Conservation (phyloP, 768 basidiomycete species). For the Rhodotorula toruloides region DNA sequence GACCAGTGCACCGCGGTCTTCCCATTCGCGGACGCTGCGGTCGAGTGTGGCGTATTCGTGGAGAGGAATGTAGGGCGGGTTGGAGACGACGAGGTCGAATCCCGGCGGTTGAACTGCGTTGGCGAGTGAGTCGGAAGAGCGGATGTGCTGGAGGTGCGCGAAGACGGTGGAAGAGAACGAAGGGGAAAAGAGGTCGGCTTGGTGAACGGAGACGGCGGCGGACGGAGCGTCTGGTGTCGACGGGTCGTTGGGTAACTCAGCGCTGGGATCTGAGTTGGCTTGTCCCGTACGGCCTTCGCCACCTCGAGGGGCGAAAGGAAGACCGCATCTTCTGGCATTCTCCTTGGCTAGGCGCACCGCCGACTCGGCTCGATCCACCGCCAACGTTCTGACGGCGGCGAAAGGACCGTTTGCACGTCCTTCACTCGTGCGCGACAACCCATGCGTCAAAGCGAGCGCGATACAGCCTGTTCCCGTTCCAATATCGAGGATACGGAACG, state of each 20-base stretch:
- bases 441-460: conserved; percentile 70
- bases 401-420: too few relatives aligned
- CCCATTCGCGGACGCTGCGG: conserved; percentile 65
- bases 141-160: neutral
- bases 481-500: conserved; percentile 65
- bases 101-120: conserved; percentile 39
- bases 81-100: conserved; percentile 74
- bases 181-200: conserved; percentile 40
- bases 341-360: conserved; percentile 56
- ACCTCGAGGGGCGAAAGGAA: neutral
- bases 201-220: conserved; percentile 38
- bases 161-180: conserved; percentile 5
- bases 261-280: too few relatives aligned
- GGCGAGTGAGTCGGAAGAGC: neutral
- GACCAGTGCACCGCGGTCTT: conserved; percentile 74
- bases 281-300: too few relatives aligned
- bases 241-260: too few relatives aligned
- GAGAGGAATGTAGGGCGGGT: conserved; percentile 78
- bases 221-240: too few relatives aligned
- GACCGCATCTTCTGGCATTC: conserved; percentile 46
- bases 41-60: conserved; percentile 62
- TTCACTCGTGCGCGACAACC: too few relatives aligned
- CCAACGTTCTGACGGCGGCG: neutral
- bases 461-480: conserved; percentile 93
- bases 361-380: conserved; percentile 61